Evolutionary conservation across 2,329 filamentous ascomycete species (phyloP).

Genomic region (Blastomyces parvus): DNA sequence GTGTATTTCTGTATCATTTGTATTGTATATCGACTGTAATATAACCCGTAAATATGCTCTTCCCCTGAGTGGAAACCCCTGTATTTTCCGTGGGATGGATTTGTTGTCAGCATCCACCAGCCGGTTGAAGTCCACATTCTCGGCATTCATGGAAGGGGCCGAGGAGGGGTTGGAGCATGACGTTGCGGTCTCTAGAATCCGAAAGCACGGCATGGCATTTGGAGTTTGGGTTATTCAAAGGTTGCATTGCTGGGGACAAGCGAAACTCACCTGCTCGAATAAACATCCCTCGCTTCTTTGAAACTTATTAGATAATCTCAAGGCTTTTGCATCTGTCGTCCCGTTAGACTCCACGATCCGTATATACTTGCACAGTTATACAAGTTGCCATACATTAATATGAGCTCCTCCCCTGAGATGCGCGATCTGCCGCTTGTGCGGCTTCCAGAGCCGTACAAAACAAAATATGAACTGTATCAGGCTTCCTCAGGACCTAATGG

Average conservation of each 20-base stretch:
- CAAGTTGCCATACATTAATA: neutral
- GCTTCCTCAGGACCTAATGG: conserved; percentile 13
- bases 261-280: neutral
- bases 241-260: neutral
- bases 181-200: neutral
- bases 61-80: neutral
- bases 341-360: neutral
- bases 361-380: neutral
- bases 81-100: neutral
- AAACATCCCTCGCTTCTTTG: neutral
- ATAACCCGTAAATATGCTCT: neutral
- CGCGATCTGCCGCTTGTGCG: conserved; percentile 16
- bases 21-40: neutral
- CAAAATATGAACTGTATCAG: conserved; percentile 17
- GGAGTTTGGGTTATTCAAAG: neutral
- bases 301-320: neutral
- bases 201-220: neutral
- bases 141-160: neutral
- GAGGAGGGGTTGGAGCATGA: neutral
- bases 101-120: neutral
- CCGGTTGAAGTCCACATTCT: neutral
- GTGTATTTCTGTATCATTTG: neutral
- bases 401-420: conserved; percentile 9
- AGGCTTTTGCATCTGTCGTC: neutral
- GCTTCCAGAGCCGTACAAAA: conserved; percentile 19